These are phyloP conservation scores for Fusarium stilboides DNA, from an alignment of 2,329 filamentous ascomycete genomes.

Conservation along the genomic window DNA sequence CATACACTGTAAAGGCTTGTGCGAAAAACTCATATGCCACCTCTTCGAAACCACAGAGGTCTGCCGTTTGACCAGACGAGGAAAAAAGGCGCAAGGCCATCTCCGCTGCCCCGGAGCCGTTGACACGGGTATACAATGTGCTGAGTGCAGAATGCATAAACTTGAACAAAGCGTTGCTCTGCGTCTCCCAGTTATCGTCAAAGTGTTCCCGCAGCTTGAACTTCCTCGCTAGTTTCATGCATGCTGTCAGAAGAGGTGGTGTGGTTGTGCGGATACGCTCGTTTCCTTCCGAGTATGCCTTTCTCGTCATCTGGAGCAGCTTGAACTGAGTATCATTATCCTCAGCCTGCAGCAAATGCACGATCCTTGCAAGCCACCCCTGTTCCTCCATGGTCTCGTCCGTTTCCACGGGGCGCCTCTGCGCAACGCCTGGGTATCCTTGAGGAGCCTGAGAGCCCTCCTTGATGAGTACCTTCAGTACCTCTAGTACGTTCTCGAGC, in stretches of 20 bases:
- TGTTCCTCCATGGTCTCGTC: conserved; percentile 99
- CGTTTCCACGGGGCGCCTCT: conserved; percentile 84
- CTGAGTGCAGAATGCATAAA: conserved; percentile 94
- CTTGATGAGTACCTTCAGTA: conserved; percentile 91
- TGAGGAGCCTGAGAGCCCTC: conserved; percentile 89
- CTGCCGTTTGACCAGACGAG: conserved; percentile 91
- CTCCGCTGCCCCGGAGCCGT: conserved; percentile 83
- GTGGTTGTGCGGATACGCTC: conserved; percentile 97
- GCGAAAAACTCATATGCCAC: conserved; percentile 98
- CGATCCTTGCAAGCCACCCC: conserved; percentile 93
- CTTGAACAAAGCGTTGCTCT: conserved; percentile 87
- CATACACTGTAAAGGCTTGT: conserved; percentile 97
- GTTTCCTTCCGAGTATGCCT: conserved; percentile 91
- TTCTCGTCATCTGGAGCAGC: conserved; percentile 88
- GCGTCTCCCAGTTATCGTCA: conserved; percentile 74
- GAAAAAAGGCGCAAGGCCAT: conserved; percentile 91
- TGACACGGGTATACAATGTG: conserved; percentile 88
- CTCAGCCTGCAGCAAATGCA: conserved; percentile 86
- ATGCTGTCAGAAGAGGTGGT: conserved; percentile 89
- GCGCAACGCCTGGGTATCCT: conserved; percentile 86
- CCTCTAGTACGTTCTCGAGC: conserved; percentile 89
- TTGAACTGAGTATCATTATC: conserved; percentile 96
- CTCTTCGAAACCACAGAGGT: conserved; percentile 93
- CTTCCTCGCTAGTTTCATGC: conserved; percentile 88
- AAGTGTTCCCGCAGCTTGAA: conserved; percentile 94